Base-by-base conservation (phyloP, 352 stramenopile genomes). In the Globisporangium canariense region DNA sequence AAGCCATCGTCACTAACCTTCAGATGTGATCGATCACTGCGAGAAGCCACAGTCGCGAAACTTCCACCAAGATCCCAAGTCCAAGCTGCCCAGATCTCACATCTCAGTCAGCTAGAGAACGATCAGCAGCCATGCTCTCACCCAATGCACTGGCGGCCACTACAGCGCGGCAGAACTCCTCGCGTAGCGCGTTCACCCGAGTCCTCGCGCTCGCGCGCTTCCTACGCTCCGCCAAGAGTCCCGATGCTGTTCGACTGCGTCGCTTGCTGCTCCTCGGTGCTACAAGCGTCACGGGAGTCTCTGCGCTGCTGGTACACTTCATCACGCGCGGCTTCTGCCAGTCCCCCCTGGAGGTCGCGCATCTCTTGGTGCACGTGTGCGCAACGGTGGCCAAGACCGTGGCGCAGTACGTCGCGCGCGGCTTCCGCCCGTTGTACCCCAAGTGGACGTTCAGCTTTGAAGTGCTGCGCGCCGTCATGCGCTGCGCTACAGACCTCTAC, bases 391-490 rank as follows among this genome's bases (percentile, higher is more conserved):
- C 20, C 5, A 43, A 34, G 41, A 57, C 62, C 14, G 62, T 28
- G 0, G 54, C 36, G 45, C 43, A 40, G 54, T 64, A 56, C 34
- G 36, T 60, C 14, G 58, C 49, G 30, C 40, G 65, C 20, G 69
- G 71, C 2, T 66, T 67, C 28, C 64, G 60, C 13, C 69, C 67
- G 8, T 65, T 75, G 18, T 77, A 74, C 32, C 66, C 74, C 0
- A 62, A 69, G 20, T 81, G 74, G 71, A 79, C 74, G 18, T 64
- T 81, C 25, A 46, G 53, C 9, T 71, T 78, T 28, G 71, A 79
- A 50, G 53, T 81, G 22, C 11, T 72, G 16, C 58, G 63, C 25
- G 65, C 65, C 0, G 56, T 58, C 9, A 69, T 77, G 62, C 62
- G 68, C 11, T 56, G 56, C 22, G 51, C 52, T 5, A 60, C 68